phyloP scores from a whole-genome alignment of 1,284 basidiomycete species.

The Tylopilus orsonianus region DNA sequence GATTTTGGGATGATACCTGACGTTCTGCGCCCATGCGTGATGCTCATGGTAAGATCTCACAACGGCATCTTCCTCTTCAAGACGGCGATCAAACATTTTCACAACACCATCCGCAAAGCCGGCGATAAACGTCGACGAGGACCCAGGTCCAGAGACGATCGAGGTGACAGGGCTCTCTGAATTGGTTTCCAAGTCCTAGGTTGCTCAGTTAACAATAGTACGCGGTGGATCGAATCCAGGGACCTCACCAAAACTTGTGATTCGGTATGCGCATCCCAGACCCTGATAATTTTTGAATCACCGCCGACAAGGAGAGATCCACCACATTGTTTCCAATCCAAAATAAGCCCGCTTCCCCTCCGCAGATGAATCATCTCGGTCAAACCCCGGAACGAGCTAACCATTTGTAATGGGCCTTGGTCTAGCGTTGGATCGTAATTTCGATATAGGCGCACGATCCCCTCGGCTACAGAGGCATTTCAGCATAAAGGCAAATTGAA shows the following conservation, averaged over 20 bases:
- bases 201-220: slow-evolving; percentile 2
- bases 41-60: slow-evolving; percentile 85
- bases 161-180: slow-evolving; percentile 89
- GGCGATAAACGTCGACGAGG: slow-evolving; percentile 82
- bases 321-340: slow-evolving; percentile 92
- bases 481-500: background rate
- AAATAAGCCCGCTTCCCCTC: slow-evolving; percentile 81
- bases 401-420: slow-evolving; percentile 76
- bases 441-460: slow-evolving; percentile 87
- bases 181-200: slow-evolving; percentile 83
- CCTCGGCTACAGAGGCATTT: slow-evolving; percentile 65
- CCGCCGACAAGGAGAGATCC: slow-evolving; percentile 89
- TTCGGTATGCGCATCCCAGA: slow-evolving; percentile 97
- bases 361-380: slow-evolving; percentile 75
- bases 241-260: slow-evolving; percentile 70
- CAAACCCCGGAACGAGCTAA: slow-evolving; percentile 90
- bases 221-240: background rate
- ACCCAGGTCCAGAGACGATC: slow-evolving; percentile 78
- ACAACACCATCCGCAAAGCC: slow-evolving; percentile 94
- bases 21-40: slow-evolving; percentile 89
- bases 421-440: slow-evolving; percentile 78
- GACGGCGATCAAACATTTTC: slow-evolving; percentile 88
- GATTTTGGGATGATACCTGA: slow-evolving; percentile 80
- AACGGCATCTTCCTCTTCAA: slow-evolving; percentile 83
- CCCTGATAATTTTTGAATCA: slow-evolving; percentile 84